Percentiles rank a stretch among this genome's conserved stretches.
Conservation (phyloP, 139 green algal genomes). For the Yamagishiella unicocca region DNA sequence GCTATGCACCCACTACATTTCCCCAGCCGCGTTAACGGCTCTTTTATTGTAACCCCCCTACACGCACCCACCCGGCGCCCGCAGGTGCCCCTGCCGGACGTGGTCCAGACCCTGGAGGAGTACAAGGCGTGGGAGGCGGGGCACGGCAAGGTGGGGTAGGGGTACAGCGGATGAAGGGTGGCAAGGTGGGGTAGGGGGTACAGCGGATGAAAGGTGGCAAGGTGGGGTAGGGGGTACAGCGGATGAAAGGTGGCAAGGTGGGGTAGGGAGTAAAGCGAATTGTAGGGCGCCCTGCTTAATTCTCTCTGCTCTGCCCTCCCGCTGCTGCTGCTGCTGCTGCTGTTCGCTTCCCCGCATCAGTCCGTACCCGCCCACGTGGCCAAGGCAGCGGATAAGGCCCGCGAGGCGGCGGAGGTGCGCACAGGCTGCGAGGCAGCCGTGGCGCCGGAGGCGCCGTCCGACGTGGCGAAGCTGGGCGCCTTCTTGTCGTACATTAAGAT, state of each 20-base stretch:
- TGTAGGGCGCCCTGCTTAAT: neutral
- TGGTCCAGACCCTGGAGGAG: constrained; percentile 57
- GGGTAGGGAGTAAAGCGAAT: neutral
- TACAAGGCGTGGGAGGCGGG: constrained; percentile 78
- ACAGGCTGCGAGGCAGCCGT: constrained; percentile 72
- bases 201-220: neutral
- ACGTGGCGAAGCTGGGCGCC: constrained; percentile 74
- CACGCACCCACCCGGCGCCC: neutral
- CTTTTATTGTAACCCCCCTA: neutral
- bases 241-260: neutral
- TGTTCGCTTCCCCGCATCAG: too few species aligned
- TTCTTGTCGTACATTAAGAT: constrained; percentile 86
- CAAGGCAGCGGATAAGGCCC: constrained; percentile 63
- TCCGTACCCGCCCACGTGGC: constrained; percentile 28
- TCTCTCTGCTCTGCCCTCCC: neutral
- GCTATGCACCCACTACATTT: too few species aligned
- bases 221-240: too few species aligned
- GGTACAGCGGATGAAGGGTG: neutral
- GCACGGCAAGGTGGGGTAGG: constrained; percentile 57
- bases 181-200: neutral
- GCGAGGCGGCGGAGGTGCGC: constrained; percentile 61
- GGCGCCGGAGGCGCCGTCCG: constrained; percentile 41
- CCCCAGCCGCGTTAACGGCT: too few species aligned
- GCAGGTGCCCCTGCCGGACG: constrained; percentile 63
- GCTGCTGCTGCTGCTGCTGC: neutral